Percentiles rank a stretch among this genome's conserved stretches.
Conservation (phyloP, 192 early-diverging fungal species). For the Entomortierella lignicola region DNA sequence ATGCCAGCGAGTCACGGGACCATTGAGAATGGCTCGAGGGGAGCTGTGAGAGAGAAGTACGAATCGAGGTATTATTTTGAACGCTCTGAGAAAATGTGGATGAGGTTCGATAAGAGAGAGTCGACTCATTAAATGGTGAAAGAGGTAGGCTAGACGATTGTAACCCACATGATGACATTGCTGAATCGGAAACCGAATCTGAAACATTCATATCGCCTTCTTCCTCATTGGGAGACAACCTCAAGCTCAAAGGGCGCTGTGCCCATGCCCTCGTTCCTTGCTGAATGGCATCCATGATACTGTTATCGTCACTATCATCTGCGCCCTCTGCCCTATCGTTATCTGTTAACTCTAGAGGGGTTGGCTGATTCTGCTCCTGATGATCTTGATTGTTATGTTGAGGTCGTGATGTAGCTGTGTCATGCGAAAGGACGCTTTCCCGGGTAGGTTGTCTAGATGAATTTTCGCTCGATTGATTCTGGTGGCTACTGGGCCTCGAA, state of each 20-base stretch:
- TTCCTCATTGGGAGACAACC: conserved; percentile 11
- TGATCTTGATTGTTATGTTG: background rate
- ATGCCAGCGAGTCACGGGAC: conserved; percentile 17
- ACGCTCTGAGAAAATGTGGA: conserved; percentile 32
- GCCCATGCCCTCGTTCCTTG: conserved; percentile 42
- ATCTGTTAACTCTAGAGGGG: background rate
- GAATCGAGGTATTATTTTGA: conserved; percentile 7
- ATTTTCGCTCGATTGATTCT: conserved; percentile 4
- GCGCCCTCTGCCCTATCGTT: background rate
- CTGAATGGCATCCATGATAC: conserved; percentile 19
- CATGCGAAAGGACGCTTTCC: background rate
- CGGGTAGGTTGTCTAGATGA: conserved; percentile 5
- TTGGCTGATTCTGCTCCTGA: background rate
- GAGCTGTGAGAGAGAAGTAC: conserved; percentile 31
- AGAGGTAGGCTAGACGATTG: conserved; percentile 7
- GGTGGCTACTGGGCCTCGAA: conserved; percentile 20
- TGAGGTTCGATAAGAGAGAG: conserved; percentile 28
- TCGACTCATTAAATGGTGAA: conserved; percentile 31
- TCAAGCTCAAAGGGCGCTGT: conserved; percentile 17
- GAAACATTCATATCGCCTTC: conserved; percentile 16
- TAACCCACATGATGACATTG: conserved; percentile 1
- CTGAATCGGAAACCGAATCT: conserved; percentile 24
- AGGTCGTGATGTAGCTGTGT: background rate
- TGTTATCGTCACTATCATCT: conserved; percentile 3
- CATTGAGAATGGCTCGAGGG: conserved; percentile 18